Evolutionary conservation across 1,139 yeast genomes (phyloP).

Genomic region (Suhomyces guaymorum): DNA sequence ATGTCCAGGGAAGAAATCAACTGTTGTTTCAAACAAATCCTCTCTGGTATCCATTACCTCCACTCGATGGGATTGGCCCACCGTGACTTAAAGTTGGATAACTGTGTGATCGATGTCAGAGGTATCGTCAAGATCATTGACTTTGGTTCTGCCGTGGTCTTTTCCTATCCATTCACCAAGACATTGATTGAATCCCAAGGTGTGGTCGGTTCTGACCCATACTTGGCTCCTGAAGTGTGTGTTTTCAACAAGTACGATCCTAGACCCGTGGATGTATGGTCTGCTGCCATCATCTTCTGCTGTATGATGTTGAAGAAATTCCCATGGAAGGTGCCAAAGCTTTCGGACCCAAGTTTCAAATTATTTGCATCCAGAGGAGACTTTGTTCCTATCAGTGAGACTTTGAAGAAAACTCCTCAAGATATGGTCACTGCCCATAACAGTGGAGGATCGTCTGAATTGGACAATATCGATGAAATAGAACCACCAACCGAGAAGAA

Average conservation of each 20-base stretch:
- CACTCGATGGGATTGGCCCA: conserved; percentile 90
- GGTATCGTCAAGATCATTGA: conserved; percentile 91
- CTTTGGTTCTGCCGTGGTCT: conserved; percentile 93
- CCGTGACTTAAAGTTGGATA: conserved; percentile 88
- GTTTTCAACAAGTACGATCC: conserved; percentile 84
- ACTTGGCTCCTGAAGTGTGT: conserved; percentile 91
- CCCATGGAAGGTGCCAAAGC: conserved; percentile 96
- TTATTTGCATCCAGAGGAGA: conserved; percentile 56
- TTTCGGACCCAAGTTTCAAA: conserved; percentile 80
- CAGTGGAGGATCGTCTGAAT: conserved; percentile 16
- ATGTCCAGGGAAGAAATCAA: conserved; percentile 85
- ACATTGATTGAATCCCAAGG: conserved; percentile 83
- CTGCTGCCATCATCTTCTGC: conserved; percentile 87
- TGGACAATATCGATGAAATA: conserved; percentile 38
- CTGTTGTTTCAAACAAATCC: conserved; percentile 87
- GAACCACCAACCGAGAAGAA: conserved; percentile 6
- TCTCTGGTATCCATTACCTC: conserved; percentile 78
- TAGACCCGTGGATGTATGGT: conserved; percentile 94
- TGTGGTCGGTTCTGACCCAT: conserved; percentile 92
- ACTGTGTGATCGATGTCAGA: conserved; percentile 81
- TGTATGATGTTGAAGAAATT: conserved; percentile 93
- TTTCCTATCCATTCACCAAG: conserved; percentile 84
- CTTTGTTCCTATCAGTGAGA: conserved; percentile 39
- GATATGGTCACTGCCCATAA: conserved; percentile 15
- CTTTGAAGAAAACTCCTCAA: conserved; percentile 42